Conservation (phyloP, 805 yeast genomes). For the Danielia reshetovae region DNA sequence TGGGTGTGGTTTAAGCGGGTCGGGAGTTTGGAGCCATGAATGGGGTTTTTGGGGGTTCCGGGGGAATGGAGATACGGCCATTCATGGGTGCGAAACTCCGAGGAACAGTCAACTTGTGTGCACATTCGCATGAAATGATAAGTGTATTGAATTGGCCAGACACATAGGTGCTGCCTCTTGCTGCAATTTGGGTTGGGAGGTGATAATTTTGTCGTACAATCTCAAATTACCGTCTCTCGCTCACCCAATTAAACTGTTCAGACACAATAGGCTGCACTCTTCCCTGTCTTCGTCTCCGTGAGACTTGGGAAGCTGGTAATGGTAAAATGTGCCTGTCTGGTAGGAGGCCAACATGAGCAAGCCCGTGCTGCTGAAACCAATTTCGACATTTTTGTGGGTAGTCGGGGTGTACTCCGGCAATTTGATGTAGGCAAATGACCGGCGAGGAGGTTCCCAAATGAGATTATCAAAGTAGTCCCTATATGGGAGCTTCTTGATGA, state of each 20-base stretch:
- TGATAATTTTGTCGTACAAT: too few relatives aligned
- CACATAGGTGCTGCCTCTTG: too few relatives aligned
- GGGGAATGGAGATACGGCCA: too few relatives aligned
- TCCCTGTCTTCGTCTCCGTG: slow-evolving; percentile 22
- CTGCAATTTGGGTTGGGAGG: too few relatives aligned
- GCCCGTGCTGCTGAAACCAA: slow-evolving; percentile 33
- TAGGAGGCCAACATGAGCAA: slow-evolving; percentile 36
- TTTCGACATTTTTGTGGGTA: slow-evolving; percentile 24
- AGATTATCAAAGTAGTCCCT: slow-evolving; percentile 37
- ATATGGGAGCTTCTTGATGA: slow-evolving; percentile 38
- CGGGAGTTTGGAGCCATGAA: too few relatives aligned
- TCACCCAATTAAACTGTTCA: slow-evolving; percentile 20
- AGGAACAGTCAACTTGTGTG: too few relatives aligned
- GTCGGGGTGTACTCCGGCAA: slow-evolving; percentile 28
- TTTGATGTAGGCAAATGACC: slow-evolving; percentile 41
- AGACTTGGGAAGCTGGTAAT: slow-evolving; percentile 30
- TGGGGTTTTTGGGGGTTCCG: too few relatives aligned
- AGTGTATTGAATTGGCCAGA: too few relatives aligned
- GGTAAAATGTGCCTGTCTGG: slow-evolving; percentile 35
- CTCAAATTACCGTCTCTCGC: too few relatives aligned
- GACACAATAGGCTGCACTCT: slow-evolving; percentile 29
- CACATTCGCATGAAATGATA: too few relatives aligned
- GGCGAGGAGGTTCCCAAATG: slow-evolving; percentile 39
- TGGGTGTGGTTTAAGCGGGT: too few relatives aligned
- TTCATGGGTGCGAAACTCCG: too few relatives aligned